phyloP scores from a whole-genome alignment of 2,329 filamentous ascomycete genomes.

The Escovopsis sp. region DNA sequence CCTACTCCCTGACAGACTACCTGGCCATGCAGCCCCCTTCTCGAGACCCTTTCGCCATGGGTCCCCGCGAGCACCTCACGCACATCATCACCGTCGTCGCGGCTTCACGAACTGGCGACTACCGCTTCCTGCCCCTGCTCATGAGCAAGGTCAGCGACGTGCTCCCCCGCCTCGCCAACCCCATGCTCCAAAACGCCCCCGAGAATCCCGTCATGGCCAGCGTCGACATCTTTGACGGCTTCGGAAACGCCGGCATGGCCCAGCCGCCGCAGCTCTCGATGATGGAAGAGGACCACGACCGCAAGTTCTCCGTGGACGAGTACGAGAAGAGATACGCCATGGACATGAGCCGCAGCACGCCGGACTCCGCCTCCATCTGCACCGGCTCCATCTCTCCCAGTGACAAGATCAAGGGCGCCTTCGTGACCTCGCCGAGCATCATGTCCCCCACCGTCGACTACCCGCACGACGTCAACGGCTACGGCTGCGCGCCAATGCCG shows the following conservation, averaged over 20 bases:
- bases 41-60: conserved; percentile 46
- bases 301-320: conserved; percentile 29
- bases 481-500: conserved; percentile 28
- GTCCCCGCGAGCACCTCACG: conserved; percentile 60
- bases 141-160: conserved; percentile 62
- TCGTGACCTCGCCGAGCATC: conserved; percentile 35
- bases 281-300: conserved; percentile 33
- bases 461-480: conserved; percentile 27
- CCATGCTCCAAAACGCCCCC: conserved; percentile 43
- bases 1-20: conserved; percentile 58
- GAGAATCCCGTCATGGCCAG: conserved; percentile 37
- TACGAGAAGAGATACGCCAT: conserved; percentile 25
- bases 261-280: conserved; percentile 30
- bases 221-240: conserved; percentile 52
- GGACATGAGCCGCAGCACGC: conserved; percentile 20
- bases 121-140: conserved; percentile 63
- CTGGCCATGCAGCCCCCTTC: conserved; percentile 50
- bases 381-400: conserved; percentile 15
- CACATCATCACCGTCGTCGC: conserved; percentile 54
- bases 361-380: conserved; percentile 18
- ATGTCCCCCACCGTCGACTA: conserved; percentile 40
- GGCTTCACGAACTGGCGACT: conserved; percentile 57
- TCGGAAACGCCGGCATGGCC: conserved; percentile 47
- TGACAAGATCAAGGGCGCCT: conserved; percentile 32
- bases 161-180: conserved; percentile 46